Base-by-base conservation (phyloP, 768 basidiomycete species). In the Lyophyllum shimeji region DNA sequence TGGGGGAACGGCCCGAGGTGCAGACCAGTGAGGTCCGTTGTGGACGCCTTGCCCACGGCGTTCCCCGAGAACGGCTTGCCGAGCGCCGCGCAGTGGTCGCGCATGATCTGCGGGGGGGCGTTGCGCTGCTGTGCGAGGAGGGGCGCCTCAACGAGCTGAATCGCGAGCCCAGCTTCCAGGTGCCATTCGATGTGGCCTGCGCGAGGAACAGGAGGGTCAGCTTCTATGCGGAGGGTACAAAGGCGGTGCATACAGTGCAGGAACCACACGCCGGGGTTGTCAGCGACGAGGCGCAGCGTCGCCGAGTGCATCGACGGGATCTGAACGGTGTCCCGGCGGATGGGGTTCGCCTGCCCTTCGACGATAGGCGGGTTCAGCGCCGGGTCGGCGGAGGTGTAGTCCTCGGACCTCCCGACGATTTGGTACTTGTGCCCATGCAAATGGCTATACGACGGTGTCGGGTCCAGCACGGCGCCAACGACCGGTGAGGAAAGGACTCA, bases 191-290 rank as follows among this genome's bases (percentile, higher is more conserved):
- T 89, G 70, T 91, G 89, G 67, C 87, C 87, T 89, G 56, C 20
- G 34, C 4, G 24, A 9, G 34, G 24, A 4, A n/a, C 29, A n/a
- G 27, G 29, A 34, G 15, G 51, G 39, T 53, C 53, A n/a, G 21
- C 13, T 44, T 25, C 15, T n/a, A 25, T 46, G 45, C 24, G 17
- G 46, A 43, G 4, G 24, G 17, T 29, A n/a, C 3, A 23, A 25
- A 46, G 42, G 29, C 7, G 43, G 29, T 9, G 75, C 86, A 52
- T 65, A 87, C 86, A 93, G 68, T 92, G 90, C 68, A 93, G 82
- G 60, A 93, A 70, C 90, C 93, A 95, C 7, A 82, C 86, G 11
- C 96, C 96, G 0, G 96, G 96, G 71, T 98, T 98, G 69, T 98
- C 91, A 1, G 93, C 92, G 46, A 87, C 74, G 63, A 95, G 71